Evolutionary conservation across 352 stramenopile genomes (phyloP), one percentile per base, ranked within the genome.

Genomic region (Aphanomyces cochlioides): DNA sequence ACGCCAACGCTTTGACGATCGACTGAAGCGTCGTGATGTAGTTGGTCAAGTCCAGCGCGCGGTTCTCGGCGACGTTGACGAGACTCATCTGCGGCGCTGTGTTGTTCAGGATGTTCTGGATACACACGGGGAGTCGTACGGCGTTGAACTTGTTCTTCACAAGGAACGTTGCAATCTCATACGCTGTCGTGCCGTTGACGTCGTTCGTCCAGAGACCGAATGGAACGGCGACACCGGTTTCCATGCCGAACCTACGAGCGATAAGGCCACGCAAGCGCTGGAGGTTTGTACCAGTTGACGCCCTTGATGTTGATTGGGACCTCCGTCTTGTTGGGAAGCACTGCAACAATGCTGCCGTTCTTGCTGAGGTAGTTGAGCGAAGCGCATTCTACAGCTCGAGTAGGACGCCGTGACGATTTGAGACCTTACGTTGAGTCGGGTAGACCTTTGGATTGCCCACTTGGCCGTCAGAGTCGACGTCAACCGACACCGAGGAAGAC

Each of bases 141-240:
- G 74, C 83, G 58, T 91, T 90, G 77, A 87, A 91, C 47, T 90
- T 91, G 78, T 91, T 91, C 6, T 75, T 73, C 7, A 78, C 61
- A 47, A 91, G 56, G 68, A 90, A 91, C 2, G 74, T 77, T 1
- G 83, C 80, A 7, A 91, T 66, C 39, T 91, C 78, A 57, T 91
- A 91, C 56, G 82, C 85, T 48, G 81, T 90, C 1, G 85, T 91
- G 54, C 85, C 85, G 56, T 93, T 93, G 10, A 80, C 47, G 10
- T 76, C 56, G 75, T 93, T 93, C 53, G 90, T 83, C 85, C 85
- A 93, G 2, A 93, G 79, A 4, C 85, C 85, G 34, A 91, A 90
- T 0, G 83, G 82, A 7, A 86, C 74, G 5, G 83, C 82, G 37
- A 90, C 74, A 28, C 74, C 48, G 17, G 85, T 90, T 66, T 92